A percentile compares a stretch with the other conserved stretches of the same genome.
Conservation (phyloP, 108 stramenopile genomes). For the Cyclotella baltica region DNA sequence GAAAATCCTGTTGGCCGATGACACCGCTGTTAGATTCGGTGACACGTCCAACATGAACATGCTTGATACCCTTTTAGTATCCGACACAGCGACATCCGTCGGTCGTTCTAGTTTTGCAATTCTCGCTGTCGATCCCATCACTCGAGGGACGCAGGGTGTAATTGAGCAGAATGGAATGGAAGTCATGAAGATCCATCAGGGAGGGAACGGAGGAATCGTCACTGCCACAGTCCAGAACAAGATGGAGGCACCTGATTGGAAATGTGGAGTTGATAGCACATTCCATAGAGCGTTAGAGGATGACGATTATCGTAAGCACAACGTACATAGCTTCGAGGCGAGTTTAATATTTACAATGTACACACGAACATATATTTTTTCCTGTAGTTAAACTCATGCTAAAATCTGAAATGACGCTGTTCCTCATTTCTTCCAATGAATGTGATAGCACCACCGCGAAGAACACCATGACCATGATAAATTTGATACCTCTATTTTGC, state of each 20-base stretch:
- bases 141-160: slow-evolving; percentile 3
- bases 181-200: slow-evolving; percentile 9
- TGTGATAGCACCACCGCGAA: not conserved
- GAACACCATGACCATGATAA: not conserved
- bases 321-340: not conserved
- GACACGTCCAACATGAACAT: slow-evolving; percentile 4
- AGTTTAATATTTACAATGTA: not conserved
- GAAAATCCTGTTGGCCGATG: slow-evolving; percentile 7
- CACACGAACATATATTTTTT: too few relatives aligned
- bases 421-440: too few relatives aligned
- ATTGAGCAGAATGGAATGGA: not conserved
- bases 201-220: not conserved
- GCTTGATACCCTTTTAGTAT: slow-evolving; percentile 8
- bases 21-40: slow-evolving; percentile 1
- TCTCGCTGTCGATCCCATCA: slow-evolving; percentile 8
- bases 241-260: slow-evolving; percentile 1
- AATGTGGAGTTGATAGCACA: slow-evolving; percentile 7
- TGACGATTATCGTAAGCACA: not conserved
- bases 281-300: slow-evolving; percentile 15
- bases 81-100: slow-evolving; percentile 3
- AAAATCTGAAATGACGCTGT: too few relatives aligned
- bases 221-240: not conserved
- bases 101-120: not conserved
- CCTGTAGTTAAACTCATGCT: too few relatives aligned
- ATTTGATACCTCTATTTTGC: not conserved